Base-by-base conservation (phyloP, 371 early-diverging fungal genomes). In the Batrachochytrium dendrobatidis region DNA sequence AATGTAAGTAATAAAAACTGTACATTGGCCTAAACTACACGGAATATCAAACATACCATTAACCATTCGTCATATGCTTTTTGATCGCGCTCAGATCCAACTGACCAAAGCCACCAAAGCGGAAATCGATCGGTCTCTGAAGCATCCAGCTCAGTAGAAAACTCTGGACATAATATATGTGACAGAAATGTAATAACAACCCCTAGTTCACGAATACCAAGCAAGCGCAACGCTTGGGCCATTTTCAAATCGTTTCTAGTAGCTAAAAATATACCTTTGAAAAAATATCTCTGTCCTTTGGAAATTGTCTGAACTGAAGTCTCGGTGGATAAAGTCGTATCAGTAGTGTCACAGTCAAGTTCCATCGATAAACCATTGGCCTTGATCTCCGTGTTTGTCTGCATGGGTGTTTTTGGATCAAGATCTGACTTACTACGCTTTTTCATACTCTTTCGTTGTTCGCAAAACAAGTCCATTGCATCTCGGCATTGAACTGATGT, bases 51-150 rank as follows among this genome's bases (percentile, higher is more conserved):
- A n/a, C 49, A 34, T 45, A 59, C 59, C 55, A n/a, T 59, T 32
- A 48, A 3, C 59, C 59, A 59, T 7, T 28, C 49, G 6, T 52
- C 39, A 28, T 46, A 59, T 29, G 31, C 54, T 6, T 33, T 34
- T 1, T 4, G 17, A 17, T 39, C 28, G 6, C 34, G 24, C 3
- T 8, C 34, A 20, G 29, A 22, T 28, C 53, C 55, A 18, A 53
- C 53, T 32, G 28, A 25, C 59, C 59, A 59, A 4, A 59, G 33
- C 59, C 59, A 59, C 44, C 49, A 59, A 29, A 59, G 53, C 35
- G 59, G 59, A 24, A 58, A 58, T 30, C 44, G 34, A 28, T 56
- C 56, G 43, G 33, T 24, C 34, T 51, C 20, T 18, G 22, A 15
- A 15, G 15, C n/a, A 12, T 12, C 39, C 39, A 39, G 39, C 46